Conservation (phyloP, 2,329 filamentous ascomycete genomes). For the Arthrobotrys sphaeroides region DNA sequence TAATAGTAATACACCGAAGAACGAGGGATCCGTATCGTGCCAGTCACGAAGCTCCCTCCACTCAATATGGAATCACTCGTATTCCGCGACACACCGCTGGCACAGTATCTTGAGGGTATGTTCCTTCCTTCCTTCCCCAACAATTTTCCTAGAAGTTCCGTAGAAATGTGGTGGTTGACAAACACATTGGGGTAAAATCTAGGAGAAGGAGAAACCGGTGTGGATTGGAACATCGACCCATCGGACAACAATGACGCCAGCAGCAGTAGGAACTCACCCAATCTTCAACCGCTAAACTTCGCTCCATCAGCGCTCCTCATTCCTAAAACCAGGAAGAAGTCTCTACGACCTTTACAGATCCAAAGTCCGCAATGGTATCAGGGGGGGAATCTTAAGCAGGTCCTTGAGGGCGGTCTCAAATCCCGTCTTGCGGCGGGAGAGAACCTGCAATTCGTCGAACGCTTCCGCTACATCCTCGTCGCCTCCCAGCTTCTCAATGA, state of each 20-base stretch:
- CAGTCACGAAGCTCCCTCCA: neutral
- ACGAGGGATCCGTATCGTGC: slow-evolving; percentile 4
- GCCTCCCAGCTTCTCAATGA: slow-evolving; percentile 87
- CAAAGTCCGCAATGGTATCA: slow-evolving; percentile 33
- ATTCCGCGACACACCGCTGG: slow-evolving; percentile 85
- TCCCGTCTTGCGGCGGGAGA: slow-evolving; percentile 78
- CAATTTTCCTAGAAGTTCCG: slow-evolving; percentile 37
- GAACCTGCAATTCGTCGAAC: slow-evolving; percentile 85
- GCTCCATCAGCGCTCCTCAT: slow-evolving; percentile 29
- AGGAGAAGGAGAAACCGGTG: slow-evolving; percentile 48
- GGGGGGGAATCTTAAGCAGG: slow-evolving; percentile 38
- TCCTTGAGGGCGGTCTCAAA: slow-evolving; percentile 69
- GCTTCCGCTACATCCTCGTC: slow-evolving; percentile 91
- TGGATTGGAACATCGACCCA: slow-evolving; percentile 51
- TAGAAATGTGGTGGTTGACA: slow-evolving; percentile 18
- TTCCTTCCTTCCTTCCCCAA: slow-evolving; percentile 60
- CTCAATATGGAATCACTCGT: slow-evolving; percentile 83
- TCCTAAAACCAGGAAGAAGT: slow-evolving; percentile 62
- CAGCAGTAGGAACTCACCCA: slow-evolving; percentile 19
- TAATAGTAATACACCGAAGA: neutral
- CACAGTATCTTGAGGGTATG: slow-evolving; percentile 90
- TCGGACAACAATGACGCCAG: slow-evolving; percentile 39
- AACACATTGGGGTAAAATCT: slow-evolving; percentile 1
- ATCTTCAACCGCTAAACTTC: slow-evolving; percentile 30
- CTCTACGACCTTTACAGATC: slow-evolving; percentile 61